phyloP scores from a whole-genome alignment of 1,139 yeast genomes.

The Blastobotrys persicus region DNA sequence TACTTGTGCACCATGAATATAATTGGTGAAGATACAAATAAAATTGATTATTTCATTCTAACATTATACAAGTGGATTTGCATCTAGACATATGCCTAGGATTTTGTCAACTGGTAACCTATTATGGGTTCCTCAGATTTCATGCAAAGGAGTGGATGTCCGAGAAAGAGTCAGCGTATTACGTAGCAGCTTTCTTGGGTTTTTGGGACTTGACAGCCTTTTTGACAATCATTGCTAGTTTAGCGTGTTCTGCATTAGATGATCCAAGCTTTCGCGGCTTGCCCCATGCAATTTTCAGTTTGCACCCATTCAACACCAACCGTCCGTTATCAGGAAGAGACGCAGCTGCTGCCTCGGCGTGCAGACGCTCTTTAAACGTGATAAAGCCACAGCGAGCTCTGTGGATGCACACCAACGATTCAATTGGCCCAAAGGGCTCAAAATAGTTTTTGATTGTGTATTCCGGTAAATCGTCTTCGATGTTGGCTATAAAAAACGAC shows the following conservation, averaged over 20 bases:
- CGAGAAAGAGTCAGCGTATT: neutral
- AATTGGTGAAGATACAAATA: no score
- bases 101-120: no score
- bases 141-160: no score
- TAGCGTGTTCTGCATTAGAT: constrained; percentile 48
- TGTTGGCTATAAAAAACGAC: constrained; percentile 71
- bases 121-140: no score
- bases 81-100: no score
- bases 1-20: no score
- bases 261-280: constrained; percentile 51
- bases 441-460: constrained; percentile 53
- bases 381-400: constrained; percentile 66
- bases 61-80: no score
- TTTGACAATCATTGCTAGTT: constrained; percentile 53
- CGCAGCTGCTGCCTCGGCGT: constrained; percentile 56
- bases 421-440: constrained; percentile 46
- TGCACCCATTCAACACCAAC: constrained; percentile 45
- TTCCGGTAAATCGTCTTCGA: constrained; percentile 65
- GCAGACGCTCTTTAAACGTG: constrained; percentile 47
- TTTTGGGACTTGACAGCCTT: constrained; percentile 47
- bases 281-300: constrained; percentile 68
- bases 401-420: constrained; percentile 54
- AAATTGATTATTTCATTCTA: no score
- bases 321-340: constrained; percentile 39
- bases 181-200: constrained; percentile 9